These are phyloP conservation scores for Blumeria graminis DNA, from an alignment of 2,329 filamentous ascomycete species.

Conservation along the genomic window DNA sequence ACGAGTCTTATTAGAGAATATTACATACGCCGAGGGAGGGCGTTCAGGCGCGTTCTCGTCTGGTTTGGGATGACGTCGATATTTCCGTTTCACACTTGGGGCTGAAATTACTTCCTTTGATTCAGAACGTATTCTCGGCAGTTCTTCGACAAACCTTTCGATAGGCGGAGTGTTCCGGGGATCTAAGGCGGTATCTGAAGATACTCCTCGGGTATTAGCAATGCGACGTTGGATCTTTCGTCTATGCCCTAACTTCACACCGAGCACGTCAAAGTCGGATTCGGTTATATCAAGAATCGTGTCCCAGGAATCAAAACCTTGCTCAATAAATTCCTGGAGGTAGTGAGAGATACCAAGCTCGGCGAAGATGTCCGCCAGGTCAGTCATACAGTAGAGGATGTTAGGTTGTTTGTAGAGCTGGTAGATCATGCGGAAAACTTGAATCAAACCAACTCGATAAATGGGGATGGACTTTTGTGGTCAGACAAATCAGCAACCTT, in stretches of 20 bases:
- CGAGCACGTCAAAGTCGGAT: conserved; percentile 51
- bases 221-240: conserved; percentile 72
- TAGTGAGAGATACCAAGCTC: conserved; percentile 63
- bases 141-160: conserved; percentile 30
- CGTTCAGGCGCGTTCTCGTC: conserved; percentile 62
- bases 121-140: conserved; percentile 22
- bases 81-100: conserved; percentile 40
- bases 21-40: conserved; percentile 60
- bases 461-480: too few species aligned
- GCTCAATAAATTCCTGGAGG: conserved; percentile 44
- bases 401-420: too few species aligned
- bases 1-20: conserved; percentile 67
- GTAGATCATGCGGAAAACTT: too few species aligned
- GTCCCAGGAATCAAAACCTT: conserved; percentile 71
- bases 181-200: conserved; percentile 15
- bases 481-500: too few species aligned
- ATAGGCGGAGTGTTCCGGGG: conserved; percentile 25
- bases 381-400: conserved; percentile 17
- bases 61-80: conserved; percentile 54
- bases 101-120: conserved; percentile 20
- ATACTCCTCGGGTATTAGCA: conserved; percentile 42
- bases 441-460: too few species aligned
- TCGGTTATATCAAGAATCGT: conserved; percentile 67
- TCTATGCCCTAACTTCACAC: conserved; percentile 59
- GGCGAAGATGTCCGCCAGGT: conserved; percentile 40